Percentiles rank a stretch among this genome's conserved stretches.
Evolutionary conservation across 2,329 filamentous ascomycete genomes (phyloP).

Genomic region (Beauveria bassiana): DNA sequence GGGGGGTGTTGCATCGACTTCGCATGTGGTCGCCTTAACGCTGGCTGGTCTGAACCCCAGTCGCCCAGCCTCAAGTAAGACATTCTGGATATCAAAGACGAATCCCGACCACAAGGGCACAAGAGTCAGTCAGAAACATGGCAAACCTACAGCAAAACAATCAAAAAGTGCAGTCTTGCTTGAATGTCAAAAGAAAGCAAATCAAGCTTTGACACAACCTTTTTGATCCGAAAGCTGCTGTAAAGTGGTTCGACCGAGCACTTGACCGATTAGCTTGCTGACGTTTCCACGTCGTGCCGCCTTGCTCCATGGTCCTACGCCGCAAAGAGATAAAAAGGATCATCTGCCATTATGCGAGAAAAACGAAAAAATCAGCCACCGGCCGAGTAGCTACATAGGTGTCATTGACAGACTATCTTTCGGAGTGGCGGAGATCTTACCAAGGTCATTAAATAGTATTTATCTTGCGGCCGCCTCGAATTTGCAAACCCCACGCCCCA

Average conservation of each 20-base stretch:
- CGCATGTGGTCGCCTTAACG: neutral
- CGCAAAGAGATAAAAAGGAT: neutral
- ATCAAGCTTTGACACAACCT: neutral
- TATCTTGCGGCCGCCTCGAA: neutral
- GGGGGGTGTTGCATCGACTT: neutral
- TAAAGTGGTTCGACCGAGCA: neutral
- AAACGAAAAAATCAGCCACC: neutral
- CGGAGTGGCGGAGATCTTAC: conserved; percentile 2
- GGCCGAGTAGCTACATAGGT: neutral
- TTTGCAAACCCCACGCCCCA: neutral
- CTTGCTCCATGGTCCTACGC: neutral
- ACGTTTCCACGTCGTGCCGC: neutral
- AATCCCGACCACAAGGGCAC: neutral
- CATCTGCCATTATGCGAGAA: neutral
- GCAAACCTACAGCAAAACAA: neutral
- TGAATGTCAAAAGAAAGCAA: neutral
- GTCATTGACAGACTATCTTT: neutral
- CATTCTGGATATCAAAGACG: neutral
- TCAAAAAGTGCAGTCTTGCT: neutral
- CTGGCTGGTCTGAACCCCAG: neutral
- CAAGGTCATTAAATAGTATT: neutral
- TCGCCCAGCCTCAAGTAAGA: neutral
- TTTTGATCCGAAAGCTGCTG: neutral
- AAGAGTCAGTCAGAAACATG: neutral
- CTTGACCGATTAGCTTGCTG: neutral